These are phyloP conservation scores for Candida sphagnicola DNA, from an alignment of 805 yeast species.

Conservation along the genomic window DNA sequence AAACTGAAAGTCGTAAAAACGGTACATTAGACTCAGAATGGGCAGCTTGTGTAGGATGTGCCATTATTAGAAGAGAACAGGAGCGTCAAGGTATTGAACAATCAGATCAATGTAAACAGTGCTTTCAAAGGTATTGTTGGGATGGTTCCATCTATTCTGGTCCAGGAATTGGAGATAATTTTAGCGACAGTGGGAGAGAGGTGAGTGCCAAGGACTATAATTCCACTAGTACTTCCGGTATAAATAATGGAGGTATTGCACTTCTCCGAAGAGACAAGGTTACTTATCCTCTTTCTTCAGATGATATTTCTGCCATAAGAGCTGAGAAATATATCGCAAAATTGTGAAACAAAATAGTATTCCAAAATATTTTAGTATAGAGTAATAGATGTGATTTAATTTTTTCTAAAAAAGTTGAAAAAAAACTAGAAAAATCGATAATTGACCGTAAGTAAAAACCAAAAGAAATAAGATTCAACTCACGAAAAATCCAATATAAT, in stretches of 20 bases:
- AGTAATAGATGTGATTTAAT: no score
- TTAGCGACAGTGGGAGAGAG: constrained; percentile 8
- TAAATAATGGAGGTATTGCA: constrained; percentile 5
- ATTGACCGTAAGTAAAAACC: no score
- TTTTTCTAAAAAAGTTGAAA: no score
- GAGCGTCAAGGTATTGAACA: constrained; percentile 57
- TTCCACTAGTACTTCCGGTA: constrained; percentile 6
- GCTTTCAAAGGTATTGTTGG: constrained; percentile 73
- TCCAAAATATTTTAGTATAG: no score
- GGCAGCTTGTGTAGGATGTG: constrained; percentile 71
- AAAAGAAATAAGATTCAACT: no score
- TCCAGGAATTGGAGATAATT: constrained; percentile 8
- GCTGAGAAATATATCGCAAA: not conserved
- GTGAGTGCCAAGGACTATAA: constrained; percentile 7
- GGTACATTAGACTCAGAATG: constrained; percentile 60
- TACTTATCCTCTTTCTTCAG: not conserved
- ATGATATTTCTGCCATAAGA: not conserved
- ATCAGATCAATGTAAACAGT: constrained; percentile 56
- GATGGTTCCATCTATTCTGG: constrained; percentile 33
- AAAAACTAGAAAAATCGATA: no score
- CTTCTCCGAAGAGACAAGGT: constrained; percentile 5
- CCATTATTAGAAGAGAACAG: constrained; percentile 65
- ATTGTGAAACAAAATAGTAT: not conserved
- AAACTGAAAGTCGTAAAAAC: constrained; percentile 55
- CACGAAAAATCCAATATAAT: no score